phyloP scores from a whole-genome alignment of 208 protist species.

The Leishmania arabica region DNA sequence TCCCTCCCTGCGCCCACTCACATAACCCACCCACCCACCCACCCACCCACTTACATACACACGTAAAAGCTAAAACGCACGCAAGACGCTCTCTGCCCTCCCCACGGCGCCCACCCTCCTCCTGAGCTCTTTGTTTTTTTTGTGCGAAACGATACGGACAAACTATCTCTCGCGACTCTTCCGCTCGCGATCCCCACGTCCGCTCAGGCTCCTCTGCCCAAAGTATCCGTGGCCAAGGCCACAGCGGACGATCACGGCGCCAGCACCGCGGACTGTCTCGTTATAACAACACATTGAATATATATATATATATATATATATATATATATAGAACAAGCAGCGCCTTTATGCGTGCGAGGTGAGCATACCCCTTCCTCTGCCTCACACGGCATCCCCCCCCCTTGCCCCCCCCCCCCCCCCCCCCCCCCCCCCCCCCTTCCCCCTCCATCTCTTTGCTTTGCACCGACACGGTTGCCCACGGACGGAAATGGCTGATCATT shows the following conservation, averaged over 20 bases:
- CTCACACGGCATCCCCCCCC: neutral
- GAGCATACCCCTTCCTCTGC: neutral
- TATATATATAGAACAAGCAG: neutral
- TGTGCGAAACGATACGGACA: neutral
- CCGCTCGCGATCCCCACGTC: too few species aligned
- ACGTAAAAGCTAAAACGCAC: neutral
- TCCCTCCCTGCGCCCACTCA: neutral
- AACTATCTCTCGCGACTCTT: neutral
- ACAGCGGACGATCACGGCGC: too few species aligned
- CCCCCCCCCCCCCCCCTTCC: too few species aligned
- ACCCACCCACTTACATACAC: neutral
- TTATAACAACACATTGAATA: too few species aligned
- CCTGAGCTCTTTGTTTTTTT: neutral
- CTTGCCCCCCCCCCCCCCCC: neutral
- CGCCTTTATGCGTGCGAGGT: neutral
- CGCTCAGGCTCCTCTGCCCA: too few species aligned
- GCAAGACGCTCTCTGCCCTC: neutral
- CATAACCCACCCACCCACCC: neutral
- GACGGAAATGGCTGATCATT: neutral
- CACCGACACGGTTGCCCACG: neutral
- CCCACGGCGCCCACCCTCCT: neutral
- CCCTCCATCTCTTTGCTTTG: neutral
- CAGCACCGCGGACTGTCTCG: too few species aligned
- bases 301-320: neutral
- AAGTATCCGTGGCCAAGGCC: too few species aligned